phyloP scores from a whole-genome alignment of 192 early-diverging fungal species.

The Coemansia furcata region DNA sequence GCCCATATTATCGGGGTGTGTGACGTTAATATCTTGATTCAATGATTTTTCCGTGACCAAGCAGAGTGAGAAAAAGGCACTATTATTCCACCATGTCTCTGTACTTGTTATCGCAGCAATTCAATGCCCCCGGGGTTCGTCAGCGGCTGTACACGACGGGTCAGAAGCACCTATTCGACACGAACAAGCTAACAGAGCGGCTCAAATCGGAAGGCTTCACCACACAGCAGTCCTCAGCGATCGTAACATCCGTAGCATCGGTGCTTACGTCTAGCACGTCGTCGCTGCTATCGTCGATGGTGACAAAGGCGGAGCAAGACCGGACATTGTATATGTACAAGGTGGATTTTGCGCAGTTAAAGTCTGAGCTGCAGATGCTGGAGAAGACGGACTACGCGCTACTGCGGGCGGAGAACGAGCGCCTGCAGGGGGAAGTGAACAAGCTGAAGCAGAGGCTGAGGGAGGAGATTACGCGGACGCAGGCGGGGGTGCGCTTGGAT shows the following conservation, averaged over 20 bases:
- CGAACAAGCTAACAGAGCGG: conserved; percentile 69
- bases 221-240: conserved; percentile 67
- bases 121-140: background rate
- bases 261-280: conserved; percentile 61
- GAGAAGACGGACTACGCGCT: conserved; percentile 88
- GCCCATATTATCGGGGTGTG: background rate
- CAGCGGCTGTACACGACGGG: background rate
- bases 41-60: background rate
- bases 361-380: conserved; percentile 81
- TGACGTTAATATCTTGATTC: background rate
- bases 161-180: conserved; percentile 70
- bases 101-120: background rate
- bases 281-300: conserved; percentile 54
- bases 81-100: background rate
- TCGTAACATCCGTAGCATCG: conserved; percentile 69
- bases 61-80: background rate
- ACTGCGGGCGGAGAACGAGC: conserved; percentile 77
- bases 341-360: conserved; percentile 86
- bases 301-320: conserved; percentile 81
- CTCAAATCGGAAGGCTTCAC: conserved; percentile 73
- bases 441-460: conserved; percentile 77
- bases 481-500: conserved; percentile 82
- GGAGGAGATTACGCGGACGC: conserved; percentile 81
- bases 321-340: conserved; percentile 83
- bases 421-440: conserved; percentile 77